Conservation (phyloP, 768 basidiomycete species). For the Solioccasus polychromus region DNA sequence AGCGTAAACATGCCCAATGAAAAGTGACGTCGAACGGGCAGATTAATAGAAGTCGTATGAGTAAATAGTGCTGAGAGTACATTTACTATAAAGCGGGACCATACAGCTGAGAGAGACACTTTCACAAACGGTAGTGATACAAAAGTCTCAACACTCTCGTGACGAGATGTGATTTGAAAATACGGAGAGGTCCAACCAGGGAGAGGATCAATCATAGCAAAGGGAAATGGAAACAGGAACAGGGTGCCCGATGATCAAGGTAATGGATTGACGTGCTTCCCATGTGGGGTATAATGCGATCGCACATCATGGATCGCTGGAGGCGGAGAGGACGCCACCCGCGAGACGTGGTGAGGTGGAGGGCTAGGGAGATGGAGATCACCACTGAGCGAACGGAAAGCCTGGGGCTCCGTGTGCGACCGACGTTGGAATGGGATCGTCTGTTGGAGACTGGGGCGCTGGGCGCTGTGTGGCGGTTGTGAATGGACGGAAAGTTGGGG, state of each 20-base stretch:
- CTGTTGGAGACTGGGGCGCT: conserved; percentile 41
- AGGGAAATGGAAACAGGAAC: conserved; percentile 16
- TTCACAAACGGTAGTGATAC: conserved; percentile 33
- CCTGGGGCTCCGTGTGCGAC: conserved; percentile 55
- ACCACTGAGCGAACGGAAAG: conserved; percentile 45
- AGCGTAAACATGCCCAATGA: conserved; percentile 22
- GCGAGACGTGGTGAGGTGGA: conserved; percentile 38
- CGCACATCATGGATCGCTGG: conserved; percentile 37
- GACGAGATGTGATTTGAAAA: conserved; percentile 26
- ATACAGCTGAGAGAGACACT: conserved; percentile 19
- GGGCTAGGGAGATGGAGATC: conserved; percentile 51
- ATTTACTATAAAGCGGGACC: conserved; percentile 32
- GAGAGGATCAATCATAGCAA: conserved; percentile 21
- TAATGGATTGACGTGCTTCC: conserved; percentile 46
- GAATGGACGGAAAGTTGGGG: conserved; percentile 39
- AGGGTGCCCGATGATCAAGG: conserved; percentile 36
- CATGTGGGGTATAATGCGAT: conserved; percentile 38
- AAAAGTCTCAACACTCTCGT: conserved; percentile 26
- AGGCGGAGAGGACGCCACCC: conserved; percentile 43
- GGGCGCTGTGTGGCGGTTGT: conserved; percentile 31
- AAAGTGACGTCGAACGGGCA: conserved; percentile 17
- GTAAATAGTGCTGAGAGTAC: conserved; percentile 32
- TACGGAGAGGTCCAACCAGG: conserved; percentile 27
- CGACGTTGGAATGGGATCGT: conserved; percentile 52
- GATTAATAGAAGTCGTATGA: conserved; percentile 31